Evolutionary conservation across 331 rosid genomes (phyloP), one percentile per base, ranked within the genome.

Genomic region (Arachis monticola): DNA sequence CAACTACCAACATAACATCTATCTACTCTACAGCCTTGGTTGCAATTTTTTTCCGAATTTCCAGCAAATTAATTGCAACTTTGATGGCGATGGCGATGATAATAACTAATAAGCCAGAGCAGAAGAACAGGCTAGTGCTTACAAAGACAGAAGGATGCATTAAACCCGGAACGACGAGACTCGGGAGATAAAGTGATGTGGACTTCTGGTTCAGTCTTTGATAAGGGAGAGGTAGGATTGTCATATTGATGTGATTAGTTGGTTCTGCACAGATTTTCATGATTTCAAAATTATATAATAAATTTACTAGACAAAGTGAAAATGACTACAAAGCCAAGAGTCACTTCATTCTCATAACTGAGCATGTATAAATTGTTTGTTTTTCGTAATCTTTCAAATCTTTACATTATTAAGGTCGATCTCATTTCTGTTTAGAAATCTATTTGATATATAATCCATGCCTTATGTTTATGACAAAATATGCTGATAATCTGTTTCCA

Each of bases 191-290:
- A 41, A 4, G 86, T 84, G 38, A 85, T 86, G 84, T 93, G 98
- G 98, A 91, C 98, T 85, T 93, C 96, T 80, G 97, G 98, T 65
- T 65, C 89, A 14, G 70, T 88, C 69, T 91, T 89, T 67, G 77
- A 82, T 38, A 81, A 85, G 77, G 69, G 69, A 76, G 88, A 85
- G 97, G 98, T 89, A 82, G 17, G 77, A 46, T 30, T 53, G 22
- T 63, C 9, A 67, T 80, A 13, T 30, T 73, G 38, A 5, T 69
- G 61, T 47, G 53, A 13, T 62, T 64, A 52, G 56, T 64, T 73
- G 71, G 30, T 70, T 38, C 32, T 58, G 13, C 11, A 52, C 32
- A 61, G 46, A 35, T 52, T 70, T 30, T 66, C 12, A 31, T 71
- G 70, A 60, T 42, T 50, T 79, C 40, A 30, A 63, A 66, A 47